Conservation (phyloP, 2,329 filamentous ascomycete genomes). For the Penicillium occitanis region DNA sequence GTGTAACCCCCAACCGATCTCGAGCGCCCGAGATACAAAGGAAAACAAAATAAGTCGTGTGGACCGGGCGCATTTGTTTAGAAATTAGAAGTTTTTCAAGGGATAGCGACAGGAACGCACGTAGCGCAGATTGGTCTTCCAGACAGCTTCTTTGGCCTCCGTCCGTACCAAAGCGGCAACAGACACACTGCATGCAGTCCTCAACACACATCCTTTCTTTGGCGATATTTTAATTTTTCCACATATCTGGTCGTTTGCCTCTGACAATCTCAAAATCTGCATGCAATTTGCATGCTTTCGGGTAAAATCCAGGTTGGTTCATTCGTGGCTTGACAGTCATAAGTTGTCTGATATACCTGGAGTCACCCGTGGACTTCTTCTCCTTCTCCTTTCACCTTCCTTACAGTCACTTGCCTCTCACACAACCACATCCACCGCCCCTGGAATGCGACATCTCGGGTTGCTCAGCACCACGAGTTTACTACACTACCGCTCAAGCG, state of each 20-base stretch:
- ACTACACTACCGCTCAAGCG: background rate
- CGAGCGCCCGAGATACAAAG: background rate
- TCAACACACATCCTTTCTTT: background rate
- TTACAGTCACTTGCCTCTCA: background rate
- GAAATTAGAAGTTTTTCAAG: background rate
- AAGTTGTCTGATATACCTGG: background rate
- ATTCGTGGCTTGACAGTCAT: background rate
- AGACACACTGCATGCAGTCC: constrained; percentile 1
- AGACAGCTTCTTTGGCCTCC: background rate
- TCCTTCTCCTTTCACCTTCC: background rate
- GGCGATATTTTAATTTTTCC: background rate
- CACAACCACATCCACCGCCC: background rate
- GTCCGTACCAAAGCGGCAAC: constrained; percentile 1
- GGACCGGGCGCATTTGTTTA: background rate
- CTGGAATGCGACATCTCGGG: constrained; percentile 6
- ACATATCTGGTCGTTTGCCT: background rate
- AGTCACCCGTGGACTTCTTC: background rate
- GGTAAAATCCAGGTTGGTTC: background rate
- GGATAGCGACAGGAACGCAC: background rate
- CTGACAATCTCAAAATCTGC: background rate
- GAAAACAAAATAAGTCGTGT: background rate
- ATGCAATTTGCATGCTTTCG: background rate
- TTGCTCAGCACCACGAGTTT: constrained; percentile 1
- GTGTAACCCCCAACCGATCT: background rate
- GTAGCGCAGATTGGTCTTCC: background rate